Conservation (phyloP, 2,329 filamentous ascomycete species). For the Coleophoma cylindrospora region DNA sequence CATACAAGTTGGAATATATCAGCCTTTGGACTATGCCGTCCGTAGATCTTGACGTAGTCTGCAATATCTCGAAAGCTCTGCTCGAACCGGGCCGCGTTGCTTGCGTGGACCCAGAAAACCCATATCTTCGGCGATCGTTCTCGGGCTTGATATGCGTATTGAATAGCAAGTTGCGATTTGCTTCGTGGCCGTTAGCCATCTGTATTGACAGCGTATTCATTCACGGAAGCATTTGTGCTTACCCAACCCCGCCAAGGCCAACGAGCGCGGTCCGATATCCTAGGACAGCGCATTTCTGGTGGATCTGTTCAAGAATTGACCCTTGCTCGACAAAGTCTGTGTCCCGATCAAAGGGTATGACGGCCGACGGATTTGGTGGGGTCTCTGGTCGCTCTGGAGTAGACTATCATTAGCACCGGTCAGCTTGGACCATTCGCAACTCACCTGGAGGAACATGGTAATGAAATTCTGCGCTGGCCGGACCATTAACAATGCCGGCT, state of each 20-base stretch:
- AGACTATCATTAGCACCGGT: conserved; percentile 12
- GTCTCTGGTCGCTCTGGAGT: conserved; percentile 14
- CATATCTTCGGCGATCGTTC: conserved; percentile 21
- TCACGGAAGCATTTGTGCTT: conserved; percentile 5
- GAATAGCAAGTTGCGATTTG: conserved; percentile 31
- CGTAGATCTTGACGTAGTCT: conserved; percentile 22
- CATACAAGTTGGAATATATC: conserved; percentile 28
- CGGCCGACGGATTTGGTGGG: too few species aligned
- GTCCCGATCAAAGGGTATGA: too few species aligned
- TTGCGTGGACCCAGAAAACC: conserved; percentile 33
- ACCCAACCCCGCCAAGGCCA: conserved; percentile 18
- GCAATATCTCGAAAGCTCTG: conserved; percentile 30
- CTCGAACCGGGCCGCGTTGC: conserved; percentile 27
- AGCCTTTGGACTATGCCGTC: conserved; percentile 23
- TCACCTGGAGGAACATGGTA: conserved; percentile 15
- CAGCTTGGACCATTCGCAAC: conserved; percentile 14
- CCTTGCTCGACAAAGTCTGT: too few species aligned
- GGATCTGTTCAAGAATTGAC: neutral
- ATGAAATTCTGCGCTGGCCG: conserved; percentile 13
- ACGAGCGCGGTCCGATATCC: conserved; percentile 10
- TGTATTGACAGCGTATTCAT: conserved; percentile 7
- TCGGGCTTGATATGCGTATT: conserved; percentile 28
- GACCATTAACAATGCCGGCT: conserved; percentile 14
- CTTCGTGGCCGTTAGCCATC: conserved; percentile 9
- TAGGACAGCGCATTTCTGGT: too few species aligned